Conservation (phyloP, 2,329 filamentous ascomycete genomes). For the Cladosporium austrohemisphaericum region DNA sequence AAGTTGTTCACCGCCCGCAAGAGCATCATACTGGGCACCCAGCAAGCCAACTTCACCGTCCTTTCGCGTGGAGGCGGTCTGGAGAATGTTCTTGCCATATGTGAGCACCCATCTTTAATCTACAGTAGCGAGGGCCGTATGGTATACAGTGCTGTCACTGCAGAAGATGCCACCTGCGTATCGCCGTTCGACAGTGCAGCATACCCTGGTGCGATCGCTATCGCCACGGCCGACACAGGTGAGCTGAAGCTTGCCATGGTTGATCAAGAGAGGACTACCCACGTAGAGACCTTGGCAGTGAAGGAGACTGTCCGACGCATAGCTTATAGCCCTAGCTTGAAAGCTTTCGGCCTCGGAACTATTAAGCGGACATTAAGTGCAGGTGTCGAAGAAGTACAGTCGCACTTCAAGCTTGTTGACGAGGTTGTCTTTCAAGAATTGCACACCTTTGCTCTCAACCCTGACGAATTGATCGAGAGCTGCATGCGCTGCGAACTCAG, state of each 20-base stretch:
- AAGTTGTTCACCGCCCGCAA: conserved; percentile 68
- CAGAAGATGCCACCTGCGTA: conserved; percentile 76
- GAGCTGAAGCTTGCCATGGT: conserved; percentile 77
- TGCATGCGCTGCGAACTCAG: conserved; percentile 73
- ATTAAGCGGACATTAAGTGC: conserved; percentile 68
- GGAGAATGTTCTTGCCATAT: conserved; percentile 85
- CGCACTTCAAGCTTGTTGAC: conserved; percentile 84
- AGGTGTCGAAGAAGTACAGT: conserved; percentile 71
- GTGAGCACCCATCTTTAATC: conserved; percentile 89
- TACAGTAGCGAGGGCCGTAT: conserved; percentile 84
- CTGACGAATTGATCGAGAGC: conserved; percentile 76
- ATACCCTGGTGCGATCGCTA: conserved; percentile 74
- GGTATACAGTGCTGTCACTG: conserved; percentile 89
- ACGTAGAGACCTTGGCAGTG: conserved; percentile 76
- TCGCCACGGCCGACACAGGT: conserved; percentile 62
- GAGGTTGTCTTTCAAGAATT: conserved; percentile 81
- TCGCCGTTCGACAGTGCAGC: conserved; percentile 78
- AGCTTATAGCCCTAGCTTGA: conserved; percentile 74
- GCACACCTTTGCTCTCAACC: conserved; percentile 63
- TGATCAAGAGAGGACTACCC: conserved; percentile 80
- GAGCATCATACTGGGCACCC: conserved; percentile 78
- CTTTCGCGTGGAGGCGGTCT: conserved; percentile 64
- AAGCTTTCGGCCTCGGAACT: conserved; percentile 82
- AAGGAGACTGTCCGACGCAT: conserved; percentile 81
- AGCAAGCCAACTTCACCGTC: conserved; percentile 75